Evolutionary conservation across 495 filamentous ascomycete genomes (phyloP), one percentile per base, ranked within the genome.

Genomic region (Durotheca rogersii): DNA sequence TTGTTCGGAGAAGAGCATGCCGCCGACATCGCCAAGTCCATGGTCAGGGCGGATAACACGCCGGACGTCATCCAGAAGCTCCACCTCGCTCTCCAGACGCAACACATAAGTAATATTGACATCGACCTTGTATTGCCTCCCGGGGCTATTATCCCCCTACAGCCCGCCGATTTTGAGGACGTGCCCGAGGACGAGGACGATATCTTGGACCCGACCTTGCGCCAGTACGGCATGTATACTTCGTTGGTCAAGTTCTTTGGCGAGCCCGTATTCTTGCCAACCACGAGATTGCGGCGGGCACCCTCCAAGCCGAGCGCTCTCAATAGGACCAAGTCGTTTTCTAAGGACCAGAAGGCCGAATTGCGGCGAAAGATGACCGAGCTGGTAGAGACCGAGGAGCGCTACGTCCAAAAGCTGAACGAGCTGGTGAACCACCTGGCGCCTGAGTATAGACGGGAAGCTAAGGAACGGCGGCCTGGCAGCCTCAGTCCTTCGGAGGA

Each of bases 1-100:
- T 76, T 93, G 47, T 97, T 97, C 65, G 81, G 89, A 54, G 90
- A 96, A 64, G 84, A 88, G 69, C 93, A 99, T 77, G 90, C 92
- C 4, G 93, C 89, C 31, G 84, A 94, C 60, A 71, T 99, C 37
- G 90, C 91, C 21, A 85, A 86, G 61, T 81, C 82, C 4, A 90
- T 96, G 81, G 76, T 80, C 5, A 83, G 79, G 69, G 82, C 91
- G 31, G 87, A 92, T 16, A 85, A 89, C 65, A 78, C 82, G 2
- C 60, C 66, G 27, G 86, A 90, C 1, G 80, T 90, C n/a, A 77
- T 90, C 34, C 69, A 74, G 6, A 83, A 85, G 45, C 73, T 97
- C 41, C 77, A 82, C 27, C 73, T 75, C 25, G 86, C 90, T 14
- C 80, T 93, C 42, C 83, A 83, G 40, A 85, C 88, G 21, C 88